These are phyloP conservation scores for Chaetomium tenue DNA, from an alignment of 495 filamentous ascomycete genomes.

Conservation along the genomic window DNA sequence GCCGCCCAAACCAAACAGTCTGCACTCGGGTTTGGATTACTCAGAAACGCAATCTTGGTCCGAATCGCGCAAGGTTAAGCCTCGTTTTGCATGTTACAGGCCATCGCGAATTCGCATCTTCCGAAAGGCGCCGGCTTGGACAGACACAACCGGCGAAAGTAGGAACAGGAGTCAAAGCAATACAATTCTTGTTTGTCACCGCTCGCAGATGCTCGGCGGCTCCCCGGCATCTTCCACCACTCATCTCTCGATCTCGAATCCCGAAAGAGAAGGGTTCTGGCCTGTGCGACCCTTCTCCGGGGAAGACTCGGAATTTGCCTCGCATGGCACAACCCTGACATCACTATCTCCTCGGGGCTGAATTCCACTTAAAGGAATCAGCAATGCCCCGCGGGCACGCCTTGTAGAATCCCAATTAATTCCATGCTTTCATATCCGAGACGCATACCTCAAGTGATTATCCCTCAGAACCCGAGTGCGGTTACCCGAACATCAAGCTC, in stretches of 20 bases:
- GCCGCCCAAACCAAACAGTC: neutral
- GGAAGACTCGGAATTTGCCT: conserved; percentile 24
- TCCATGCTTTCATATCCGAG: neutral
- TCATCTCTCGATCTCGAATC: conserved; percentile 1
- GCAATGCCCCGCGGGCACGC: too few species aligned
- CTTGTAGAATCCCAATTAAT: neutral
- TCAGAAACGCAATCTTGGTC: neutral
- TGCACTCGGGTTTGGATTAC: neutral
- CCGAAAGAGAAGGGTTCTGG: conserved; percentile 14
- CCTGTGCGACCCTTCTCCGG: conserved; percentile 15
- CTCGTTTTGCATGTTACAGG: neutral
- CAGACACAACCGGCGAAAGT: conserved; percentile 8
- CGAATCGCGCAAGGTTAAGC: neutral
- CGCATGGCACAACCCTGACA: conserved; percentile 10
- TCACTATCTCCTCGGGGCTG: conserved; percentile 16
- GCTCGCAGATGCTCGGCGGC: conserved; percentile 13
- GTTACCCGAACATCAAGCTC: conserved; percentile 1
- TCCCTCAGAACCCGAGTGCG: too few species aligned
- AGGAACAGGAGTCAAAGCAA: conserved; percentile 15
- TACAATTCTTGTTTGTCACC: too few species aligned
- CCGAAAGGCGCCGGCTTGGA: neutral
- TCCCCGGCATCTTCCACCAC: conserved; percentile 16
- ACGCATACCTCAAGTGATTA: neutral
- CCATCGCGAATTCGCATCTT: neutral
- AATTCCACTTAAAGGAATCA: neutral